Conservation (phyloP, 257 asterid species). For the Cordia subcordata region DNA sequence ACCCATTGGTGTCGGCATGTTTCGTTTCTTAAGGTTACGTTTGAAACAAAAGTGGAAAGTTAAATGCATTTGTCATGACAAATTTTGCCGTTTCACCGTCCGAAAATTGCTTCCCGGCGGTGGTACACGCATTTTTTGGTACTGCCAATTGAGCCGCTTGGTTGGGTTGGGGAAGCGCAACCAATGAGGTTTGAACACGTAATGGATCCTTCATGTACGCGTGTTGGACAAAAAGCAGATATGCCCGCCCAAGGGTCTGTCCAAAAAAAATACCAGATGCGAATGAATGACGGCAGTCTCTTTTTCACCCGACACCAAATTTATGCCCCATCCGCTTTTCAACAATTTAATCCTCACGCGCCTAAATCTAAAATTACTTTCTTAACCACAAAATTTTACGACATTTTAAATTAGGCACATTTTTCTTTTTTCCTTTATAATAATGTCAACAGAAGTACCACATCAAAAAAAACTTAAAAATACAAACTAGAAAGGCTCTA, state of each 20-base stretch:
- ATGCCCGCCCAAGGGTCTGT: constrained; percentile 20
- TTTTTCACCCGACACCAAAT: constrained; percentile 4
- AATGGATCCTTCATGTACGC: neutral
- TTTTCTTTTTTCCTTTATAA: no score
- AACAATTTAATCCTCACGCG: neutral
- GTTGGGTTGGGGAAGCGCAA: constrained; percentile 6
- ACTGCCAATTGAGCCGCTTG: neutral
- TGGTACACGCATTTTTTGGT: constrained; percentile 4
- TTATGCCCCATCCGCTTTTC: neutral
- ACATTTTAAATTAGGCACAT: no score
- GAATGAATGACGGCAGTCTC: constrained; percentile 4
- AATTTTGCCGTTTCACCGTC: neutral
- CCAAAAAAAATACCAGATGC: constrained; percentile 7
- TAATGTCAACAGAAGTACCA: no score
- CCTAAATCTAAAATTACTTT: no score
- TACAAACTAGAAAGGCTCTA: no score
- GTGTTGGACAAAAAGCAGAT: constrained; percentile 14
- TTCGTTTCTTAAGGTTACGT: neutral
- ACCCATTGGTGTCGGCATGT: constrained; percentile 1
- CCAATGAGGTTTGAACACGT: constrained; percentile 8
- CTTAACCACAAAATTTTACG: no score
- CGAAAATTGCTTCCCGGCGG: constrained; percentile 8
- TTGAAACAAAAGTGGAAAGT: no score
- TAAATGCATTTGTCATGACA: neutral
- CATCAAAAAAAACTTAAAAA: no score